These are phyloP conservation scores for Penicillium arizonense DNA, from an alignment of 495 filamentous ascomycete species.

Conservation along the genomic window DNA sequence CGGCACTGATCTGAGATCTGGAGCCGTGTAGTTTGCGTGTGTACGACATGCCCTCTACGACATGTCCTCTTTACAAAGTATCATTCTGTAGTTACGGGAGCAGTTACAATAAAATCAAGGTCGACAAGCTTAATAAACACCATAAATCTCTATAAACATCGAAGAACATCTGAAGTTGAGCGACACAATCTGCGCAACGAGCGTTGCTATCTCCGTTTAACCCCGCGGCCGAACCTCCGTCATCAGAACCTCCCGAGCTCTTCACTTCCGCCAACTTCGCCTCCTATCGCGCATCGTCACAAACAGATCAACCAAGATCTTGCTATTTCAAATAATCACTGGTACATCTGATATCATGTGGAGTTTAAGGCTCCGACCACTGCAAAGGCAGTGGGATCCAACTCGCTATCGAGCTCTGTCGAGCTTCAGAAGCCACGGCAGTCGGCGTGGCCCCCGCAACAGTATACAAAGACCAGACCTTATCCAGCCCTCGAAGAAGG, in stretches of 20 bases:
- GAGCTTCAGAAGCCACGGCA: slow-evolving; percentile 27
- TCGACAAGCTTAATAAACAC: no score
- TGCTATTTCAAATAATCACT: background rate
- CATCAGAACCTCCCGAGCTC: slow-evolving; percentile 11
- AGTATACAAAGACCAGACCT: slow-evolving; percentile 28
- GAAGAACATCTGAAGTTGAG: background rate
- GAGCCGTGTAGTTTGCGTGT: no score
- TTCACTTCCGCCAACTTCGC: background rate
- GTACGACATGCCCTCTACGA: background rate
- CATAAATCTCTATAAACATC: no score
- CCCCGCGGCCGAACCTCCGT: slow-evolving; percentile 27
- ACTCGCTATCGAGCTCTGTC: slow-evolving; percentile 27
- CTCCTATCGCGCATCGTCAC: background rate
- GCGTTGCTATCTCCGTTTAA: slow-evolving; percentile 36
- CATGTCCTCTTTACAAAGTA: background rate
- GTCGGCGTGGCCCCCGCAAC: slow-evolving; percentile 31
- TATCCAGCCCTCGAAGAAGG: slow-evolving; percentile 9
- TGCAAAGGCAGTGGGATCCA: slow-evolving; percentile 20
- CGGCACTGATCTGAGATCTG: no score
- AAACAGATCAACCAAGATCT: background rate
- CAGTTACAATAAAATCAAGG: background rate
- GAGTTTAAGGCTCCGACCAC: slow-evolving; percentile 25
- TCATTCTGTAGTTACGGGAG: no score
- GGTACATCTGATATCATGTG: slow-evolving; percentile 23
- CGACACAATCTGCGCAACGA: background rate